A percentile compares a stretch with the other conserved stretches of the same genome.
Evolutionary conservation across 1,284 basidiomycete species (phyloP).

Genomic region (Fomitopsis palustris): DNA sequence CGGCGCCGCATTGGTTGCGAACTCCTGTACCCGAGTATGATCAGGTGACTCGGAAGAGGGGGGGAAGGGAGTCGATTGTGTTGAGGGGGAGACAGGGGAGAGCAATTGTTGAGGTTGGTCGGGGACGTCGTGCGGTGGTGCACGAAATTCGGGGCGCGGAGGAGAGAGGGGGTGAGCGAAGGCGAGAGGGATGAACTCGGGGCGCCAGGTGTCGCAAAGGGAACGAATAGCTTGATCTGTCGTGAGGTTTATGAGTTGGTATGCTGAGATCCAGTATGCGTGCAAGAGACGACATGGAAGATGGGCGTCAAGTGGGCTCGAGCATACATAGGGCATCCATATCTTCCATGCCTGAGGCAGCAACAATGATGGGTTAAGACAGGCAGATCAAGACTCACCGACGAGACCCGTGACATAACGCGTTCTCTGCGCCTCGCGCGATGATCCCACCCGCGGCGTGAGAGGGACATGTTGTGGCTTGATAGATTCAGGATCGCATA

Average conservation of each 20-base stretch:
- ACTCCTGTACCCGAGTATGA: slow-evolving; percentile 14
- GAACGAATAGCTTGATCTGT: slow-evolving; percentile 75
- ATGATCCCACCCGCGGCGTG: slow-evolving; percentile 32
- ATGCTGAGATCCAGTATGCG: background rate
- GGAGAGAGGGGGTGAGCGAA: slow-evolving; percentile 31
- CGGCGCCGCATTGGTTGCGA: slow-evolving; percentile 41
- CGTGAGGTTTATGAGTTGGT: background rate
- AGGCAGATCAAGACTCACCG: slow-evolving; percentile 45
- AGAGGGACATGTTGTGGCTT: slow-evolving; percentile 25
- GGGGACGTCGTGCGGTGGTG: slow-evolving; percentile 14
- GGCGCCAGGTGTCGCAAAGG: slow-evolving; percentile 71
- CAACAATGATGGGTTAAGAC: background rate
- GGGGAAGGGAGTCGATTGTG: slow-evolving; percentile 29
- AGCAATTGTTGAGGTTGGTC: slow-evolving; percentile 38
- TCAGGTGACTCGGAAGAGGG: slow-evolving; percentile 13
- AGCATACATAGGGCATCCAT: background rate
- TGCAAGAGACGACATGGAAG: background rate
- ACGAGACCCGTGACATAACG: slow-evolving; percentile 64
- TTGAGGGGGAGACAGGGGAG: slow-evolving; percentile 40
- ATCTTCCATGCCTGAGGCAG: background rate
- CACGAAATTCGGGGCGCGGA: slow-evolving; percentile 8
- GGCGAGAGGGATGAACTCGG: slow-evolving; percentile 61
- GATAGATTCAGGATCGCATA: slow-evolving; percentile 36
- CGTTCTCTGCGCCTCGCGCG: slow-evolving; percentile 51
- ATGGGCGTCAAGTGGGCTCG: background rate